phyloP scores from a whole-genome alignment of 352 stramenopile species.

The Phytopythium oedochilum region DNA sequence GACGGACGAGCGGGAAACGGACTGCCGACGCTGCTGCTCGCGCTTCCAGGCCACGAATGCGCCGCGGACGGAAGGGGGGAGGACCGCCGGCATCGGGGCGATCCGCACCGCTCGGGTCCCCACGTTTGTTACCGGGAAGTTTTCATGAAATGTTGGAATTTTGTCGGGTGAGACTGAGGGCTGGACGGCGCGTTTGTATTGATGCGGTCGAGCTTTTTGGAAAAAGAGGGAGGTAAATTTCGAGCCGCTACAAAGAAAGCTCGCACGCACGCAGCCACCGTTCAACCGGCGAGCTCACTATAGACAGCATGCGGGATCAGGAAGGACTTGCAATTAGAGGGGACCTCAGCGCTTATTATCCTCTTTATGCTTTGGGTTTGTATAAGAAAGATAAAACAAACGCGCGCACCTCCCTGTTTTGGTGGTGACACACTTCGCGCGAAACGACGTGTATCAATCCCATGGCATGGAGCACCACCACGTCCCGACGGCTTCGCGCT shows the following conservation, averaged over 20 bases:
- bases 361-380: too few relatives aligned
- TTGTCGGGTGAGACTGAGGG: not conserved
- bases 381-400: too few relatives aligned
- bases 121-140: conserved; percentile 16
- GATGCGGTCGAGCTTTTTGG: not conserved
- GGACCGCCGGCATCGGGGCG: conserved; percentile 15
- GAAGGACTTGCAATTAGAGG: too few relatives aligned
- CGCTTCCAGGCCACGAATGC: conserved; percentile 37
- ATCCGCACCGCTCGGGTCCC: conserved; percentile 9
- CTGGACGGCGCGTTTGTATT: not conserved
- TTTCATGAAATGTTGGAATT: conserved; percentile 8
- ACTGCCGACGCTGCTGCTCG: conserved; percentile 6
- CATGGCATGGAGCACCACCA: too few relatives aligned
- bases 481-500: too few relatives aligned
- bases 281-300: not conserved
- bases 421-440: too few relatives aligned
- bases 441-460: too few relatives aligned
- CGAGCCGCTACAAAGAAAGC: not conserved
- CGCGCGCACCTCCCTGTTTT: too few relatives aligned
- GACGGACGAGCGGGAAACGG: conserved; percentile 1
- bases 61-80: not conserved
- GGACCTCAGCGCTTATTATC: not conserved
- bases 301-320: too few relatives aligned
- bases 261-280: not conserved
- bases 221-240: not conserved